phyloP scores from a whole-genome alignment of 2,329 filamentous ascomycete genomes.

The Penicillium psychrosexuale region DNA sequence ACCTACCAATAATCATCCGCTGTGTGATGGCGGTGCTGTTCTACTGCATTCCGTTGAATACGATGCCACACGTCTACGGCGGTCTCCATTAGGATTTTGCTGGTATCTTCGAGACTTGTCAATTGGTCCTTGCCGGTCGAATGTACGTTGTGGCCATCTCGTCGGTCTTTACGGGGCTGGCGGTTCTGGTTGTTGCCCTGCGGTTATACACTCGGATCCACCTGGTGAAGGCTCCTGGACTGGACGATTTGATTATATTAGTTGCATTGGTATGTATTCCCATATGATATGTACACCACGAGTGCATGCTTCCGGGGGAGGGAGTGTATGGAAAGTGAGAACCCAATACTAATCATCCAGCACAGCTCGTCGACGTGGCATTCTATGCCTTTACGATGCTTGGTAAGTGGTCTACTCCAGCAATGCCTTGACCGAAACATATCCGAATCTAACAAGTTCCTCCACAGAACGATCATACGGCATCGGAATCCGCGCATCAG shows the following conservation, averaged over 20 bases:
- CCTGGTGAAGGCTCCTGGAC: slow-evolving; percentile 24
- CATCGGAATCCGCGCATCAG: slow-evolving; percentile 13
- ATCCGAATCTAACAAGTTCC: neutral
- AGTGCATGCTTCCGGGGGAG: neutral
- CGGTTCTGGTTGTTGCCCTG: slow-evolving; percentile 20
- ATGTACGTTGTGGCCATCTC: slow-evolving; percentile 25
- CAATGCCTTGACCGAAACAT: neutral
- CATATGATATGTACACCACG: no score
- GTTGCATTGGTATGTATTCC: slow-evolving; percentile 20
- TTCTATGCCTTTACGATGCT: slow-evolving; percentile 13
- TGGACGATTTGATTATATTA: slow-evolving; percentile 29
- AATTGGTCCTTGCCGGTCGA: neutral
- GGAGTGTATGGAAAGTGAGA: no score
- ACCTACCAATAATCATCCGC: neutral
- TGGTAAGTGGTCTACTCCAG: slow-evolving; percentile 7
- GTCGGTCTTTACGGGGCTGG: slow-evolving; percentile 20
- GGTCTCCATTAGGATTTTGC: neutral
- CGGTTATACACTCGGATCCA: slow-evolving; percentile 25
- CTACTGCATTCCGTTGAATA: neutral
- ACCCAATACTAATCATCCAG: neutral
- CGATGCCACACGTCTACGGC: neutral
- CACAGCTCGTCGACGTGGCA: slow-evolving; percentile 5
- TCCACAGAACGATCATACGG: slow-evolving; percentile 24
- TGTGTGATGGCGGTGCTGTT: neutral
- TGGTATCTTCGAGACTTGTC: neutral